Evolutionary conservation across 2,329 filamentous ascomycete genomes (phyloP).

Genomic region (Dactylellina cionopaga): DNA sequence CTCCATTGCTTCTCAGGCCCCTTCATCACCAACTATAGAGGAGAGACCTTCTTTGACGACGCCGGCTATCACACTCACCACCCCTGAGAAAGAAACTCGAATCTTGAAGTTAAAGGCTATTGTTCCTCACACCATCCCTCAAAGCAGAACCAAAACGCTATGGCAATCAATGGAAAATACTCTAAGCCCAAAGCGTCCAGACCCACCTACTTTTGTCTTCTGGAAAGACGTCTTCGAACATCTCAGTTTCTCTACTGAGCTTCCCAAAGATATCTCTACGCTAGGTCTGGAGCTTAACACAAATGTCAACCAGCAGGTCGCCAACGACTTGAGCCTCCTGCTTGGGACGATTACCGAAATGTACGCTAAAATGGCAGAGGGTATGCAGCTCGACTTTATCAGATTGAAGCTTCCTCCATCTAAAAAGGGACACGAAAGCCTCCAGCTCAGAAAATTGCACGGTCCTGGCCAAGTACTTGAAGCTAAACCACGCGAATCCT

Average conservation of each 20-base stretch:
- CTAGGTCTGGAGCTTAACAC: slow-evolving; percentile 32
- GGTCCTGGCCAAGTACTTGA: background rate
- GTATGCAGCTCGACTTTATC: slow-evolving; percentile 42
- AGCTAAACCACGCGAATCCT: background rate
- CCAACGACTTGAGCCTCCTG: slow-evolving; percentile 16
- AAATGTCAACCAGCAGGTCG: slow-evolving; percentile 24
- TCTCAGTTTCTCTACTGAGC: slow-evolving; percentile 10
- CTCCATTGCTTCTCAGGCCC: slow-evolving; percentile 1
- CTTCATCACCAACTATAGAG: background rate
- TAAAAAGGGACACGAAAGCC: background rate
- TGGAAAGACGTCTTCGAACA: slow-evolving; percentile 42
- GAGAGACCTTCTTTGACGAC: background rate
- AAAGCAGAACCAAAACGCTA: background rate
- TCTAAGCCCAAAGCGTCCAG: background rate
- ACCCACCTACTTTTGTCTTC: slow-evolving; percentile 29
- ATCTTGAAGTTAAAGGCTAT: slow-evolving; percentile 20
- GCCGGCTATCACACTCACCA: slow-evolving; percentile 32
- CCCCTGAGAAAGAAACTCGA: slow-evolving; percentile 20
- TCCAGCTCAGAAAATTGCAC: slow-evolving; percentile 2
- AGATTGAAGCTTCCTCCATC: slow-evolving; percentile 4
- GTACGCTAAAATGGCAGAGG: slow-evolving; percentile 27
- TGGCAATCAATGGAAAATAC: slow-evolving; percentile 2
- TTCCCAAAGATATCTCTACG: background rate
- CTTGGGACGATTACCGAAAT: slow-evolving; percentile 24
- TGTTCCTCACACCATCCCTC: background rate